Conservation (phyloP, 2,329 filamentous ascomycete genomes). For the Ophiostoma himal-ulmi region DNA sequence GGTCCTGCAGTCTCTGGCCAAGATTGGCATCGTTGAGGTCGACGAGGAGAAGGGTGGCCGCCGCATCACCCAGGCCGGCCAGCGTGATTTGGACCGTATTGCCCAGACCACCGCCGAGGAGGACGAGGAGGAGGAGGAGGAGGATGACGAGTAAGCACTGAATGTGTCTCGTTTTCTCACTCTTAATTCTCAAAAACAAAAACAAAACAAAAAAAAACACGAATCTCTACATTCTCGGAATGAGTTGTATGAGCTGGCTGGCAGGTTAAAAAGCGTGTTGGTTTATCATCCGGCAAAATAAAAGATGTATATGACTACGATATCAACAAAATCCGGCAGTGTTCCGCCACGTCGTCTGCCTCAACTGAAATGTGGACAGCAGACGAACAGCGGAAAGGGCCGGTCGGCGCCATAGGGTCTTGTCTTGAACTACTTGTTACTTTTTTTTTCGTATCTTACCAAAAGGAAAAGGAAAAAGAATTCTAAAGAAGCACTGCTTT, state of each 20-base stretch:
- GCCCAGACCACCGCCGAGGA: constrained; percentile 73
- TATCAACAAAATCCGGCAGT: background rate
- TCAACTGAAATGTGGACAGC: background rate
- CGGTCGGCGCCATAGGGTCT: constrained; percentile 24
- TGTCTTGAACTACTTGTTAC: constrained; percentile 13
- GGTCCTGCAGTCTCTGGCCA: constrained; percentile 94
- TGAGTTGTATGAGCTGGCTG: constrained; percentile 9
- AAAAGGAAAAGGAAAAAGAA: constrained; percentile 18
- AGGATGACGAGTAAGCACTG: constrained; percentile 51
- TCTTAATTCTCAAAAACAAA: background rate
- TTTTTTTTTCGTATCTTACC: constrained; percentile 7
- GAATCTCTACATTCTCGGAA: background rate
- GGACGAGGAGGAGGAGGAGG: constrained; percentile 55
- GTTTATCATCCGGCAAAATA: constrained; percentile 10
- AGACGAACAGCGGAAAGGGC: background rate
- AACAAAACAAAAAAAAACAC: background rate
- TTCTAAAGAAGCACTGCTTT: constrained; percentile 15
- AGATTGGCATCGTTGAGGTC: constrained; percentile 96
- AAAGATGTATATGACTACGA: constrained; percentile 17
- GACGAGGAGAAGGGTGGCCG: constrained; percentile 98
- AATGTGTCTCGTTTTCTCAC: constrained; percentile 30
- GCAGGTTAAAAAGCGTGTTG: constrained; percentile 16
- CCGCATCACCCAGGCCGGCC: constrained; percentile 94
- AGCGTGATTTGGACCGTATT: constrained; percentile 98
- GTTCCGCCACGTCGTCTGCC: background rate